These are phyloP conservation scores for Spiromastix sp. DNA, from an alignment of 2,329 filamentous ascomycete genomes.

Conservation along the genomic window DNA sequence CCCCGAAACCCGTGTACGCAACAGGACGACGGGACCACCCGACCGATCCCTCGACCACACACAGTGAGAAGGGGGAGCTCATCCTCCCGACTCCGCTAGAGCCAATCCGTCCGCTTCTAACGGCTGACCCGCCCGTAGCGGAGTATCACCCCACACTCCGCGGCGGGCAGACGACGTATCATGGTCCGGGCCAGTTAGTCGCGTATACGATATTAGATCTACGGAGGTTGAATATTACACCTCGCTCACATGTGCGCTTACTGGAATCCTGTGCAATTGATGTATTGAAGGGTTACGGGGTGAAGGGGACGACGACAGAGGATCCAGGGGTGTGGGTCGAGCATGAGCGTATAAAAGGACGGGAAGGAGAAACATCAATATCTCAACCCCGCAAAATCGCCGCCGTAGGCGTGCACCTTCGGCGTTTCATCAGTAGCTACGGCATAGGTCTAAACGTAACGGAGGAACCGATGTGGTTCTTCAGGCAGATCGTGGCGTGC, in stretches of 20 bases:
- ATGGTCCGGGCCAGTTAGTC: conserved; percentile 85
- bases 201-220: conserved; percentile 90
- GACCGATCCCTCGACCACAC: conserved; percentile 25
- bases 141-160: conserved; percentile 63
- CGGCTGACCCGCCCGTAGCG: conserved; percentile 35
- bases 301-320: conserved; percentile 49
- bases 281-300: conserved; percentile 49
- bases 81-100: conserved; percentile 27
- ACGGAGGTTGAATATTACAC: conserved; percentile 54
- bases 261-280: conserved; percentile 68
- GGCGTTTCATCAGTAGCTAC: conserved; percentile 72
- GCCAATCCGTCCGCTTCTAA: conserved; percentile 27
- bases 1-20: conserved; percentile 75
- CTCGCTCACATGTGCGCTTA: conserved; percentile 65
- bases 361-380: too few species aligned
- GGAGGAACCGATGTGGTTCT: conserved; percentile 53
- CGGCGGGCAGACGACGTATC: conserved; percentile 87
- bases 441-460: conserved; percentile 60
- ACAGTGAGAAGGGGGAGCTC: conserved; percentile 24
- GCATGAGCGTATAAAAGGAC: not conserved
- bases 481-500: conserved; percentile 73
- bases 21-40: conserved; percentile 68
- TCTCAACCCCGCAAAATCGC: conserved; percentile 73
- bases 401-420: conserved; percentile 82
- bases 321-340: conserved; percentile 80